Conservation (phyloP, 225 moss, liverwort and hornwort species). For the Straminergon stramineum region DNA sequence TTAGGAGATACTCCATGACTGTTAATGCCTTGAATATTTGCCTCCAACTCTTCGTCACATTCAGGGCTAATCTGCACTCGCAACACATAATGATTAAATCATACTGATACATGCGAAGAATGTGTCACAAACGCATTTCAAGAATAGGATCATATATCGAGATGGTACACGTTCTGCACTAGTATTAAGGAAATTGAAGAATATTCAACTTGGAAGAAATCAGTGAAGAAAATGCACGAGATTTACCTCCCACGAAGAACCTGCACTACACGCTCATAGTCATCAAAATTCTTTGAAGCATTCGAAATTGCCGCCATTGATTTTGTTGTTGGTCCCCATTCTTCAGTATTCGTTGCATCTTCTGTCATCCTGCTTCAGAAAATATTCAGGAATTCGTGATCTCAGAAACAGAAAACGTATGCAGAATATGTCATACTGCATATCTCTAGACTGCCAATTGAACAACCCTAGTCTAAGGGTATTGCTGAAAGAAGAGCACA, state of each 20-base stretch:
- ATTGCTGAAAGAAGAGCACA: background rate
- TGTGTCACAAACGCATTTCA: background rate
- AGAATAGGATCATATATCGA: background rate
- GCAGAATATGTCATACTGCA: background rate
- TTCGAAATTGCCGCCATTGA: slow-evolving; percentile 29
- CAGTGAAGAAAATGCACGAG: background rate
- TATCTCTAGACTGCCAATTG: background rate
- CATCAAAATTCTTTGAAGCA: slow-evolving; percentile 29
- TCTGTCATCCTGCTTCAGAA: slow-evolving; percentile 29
- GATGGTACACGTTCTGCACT: background rate
- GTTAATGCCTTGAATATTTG: slow-evolving; percentile 31
- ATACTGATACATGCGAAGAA: background rate
- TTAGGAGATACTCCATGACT: slow-evolving; percentile 43
- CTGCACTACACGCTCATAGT: slow-evolving; percentile 33
- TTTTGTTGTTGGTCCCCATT: slow-evolving; percentile 43
- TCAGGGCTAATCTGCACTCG: slow-evolving; percentile 23
- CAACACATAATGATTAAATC: background rate
- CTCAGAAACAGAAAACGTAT: background rate
- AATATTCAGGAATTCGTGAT: background rate
- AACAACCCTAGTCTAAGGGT: background rate
- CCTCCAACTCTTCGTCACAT: slow-evolving; percentile 35
- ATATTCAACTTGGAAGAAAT: background rate
- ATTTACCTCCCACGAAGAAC: slow-evolving; percentile 34
- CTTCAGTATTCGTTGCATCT: slow-evolving; percentile 45
- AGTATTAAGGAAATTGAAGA: background rate